Base-by-base conservation (phyloP, 2,329 filamentous ascomycete genomes). In the Pyricularia grisea region DNA sequence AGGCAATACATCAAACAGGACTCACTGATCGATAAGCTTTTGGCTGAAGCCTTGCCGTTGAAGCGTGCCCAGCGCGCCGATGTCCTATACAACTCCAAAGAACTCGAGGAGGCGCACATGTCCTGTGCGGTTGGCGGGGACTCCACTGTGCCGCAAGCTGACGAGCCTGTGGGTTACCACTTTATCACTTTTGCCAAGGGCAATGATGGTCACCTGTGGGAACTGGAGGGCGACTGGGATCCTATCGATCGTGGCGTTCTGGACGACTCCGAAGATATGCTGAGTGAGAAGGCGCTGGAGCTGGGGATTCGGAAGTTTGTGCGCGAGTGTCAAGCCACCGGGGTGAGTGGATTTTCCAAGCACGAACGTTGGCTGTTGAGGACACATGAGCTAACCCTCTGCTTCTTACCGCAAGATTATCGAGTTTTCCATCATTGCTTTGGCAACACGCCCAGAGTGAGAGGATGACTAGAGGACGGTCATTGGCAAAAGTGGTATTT, bases 31-130 rank as follows among this genome's bases (percentile, higher is more conserved):
- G 84, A 85, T 9, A 80, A 79, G 20, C 79, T 95, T 14, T 80
- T 94, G 12, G 78, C 80, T 2, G 82, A 88, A 25, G 91, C 90
- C 9, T 83, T 88, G 67, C 87, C 86, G 1, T 79, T 94, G 67
- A 82, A 81, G 68, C 90, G 90, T 1, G 75, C 78, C 0, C 79
- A 84, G 28, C 83, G 93, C 5, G 92, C 92, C 1, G 81, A 89
- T 67, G 79, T 93, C 70, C 80, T 96, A 7, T 92, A 95, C 77
- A 83, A 91, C 70, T 91, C 87, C 66, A 80, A 86, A 69, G 87
- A 85, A 50, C 82, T 96, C 69, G 92, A 94, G 78, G 84, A 82
- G 66, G 91, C 91, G 1, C 92, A 95, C 78, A 88, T 88, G 73
- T 84, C 84, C 68, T 92, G 91, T 5, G 92, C 90, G 4, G 80